Base-by-base conservation (phyloP, 306 rosid genomes). In the Vigna hirtella region DNA sequence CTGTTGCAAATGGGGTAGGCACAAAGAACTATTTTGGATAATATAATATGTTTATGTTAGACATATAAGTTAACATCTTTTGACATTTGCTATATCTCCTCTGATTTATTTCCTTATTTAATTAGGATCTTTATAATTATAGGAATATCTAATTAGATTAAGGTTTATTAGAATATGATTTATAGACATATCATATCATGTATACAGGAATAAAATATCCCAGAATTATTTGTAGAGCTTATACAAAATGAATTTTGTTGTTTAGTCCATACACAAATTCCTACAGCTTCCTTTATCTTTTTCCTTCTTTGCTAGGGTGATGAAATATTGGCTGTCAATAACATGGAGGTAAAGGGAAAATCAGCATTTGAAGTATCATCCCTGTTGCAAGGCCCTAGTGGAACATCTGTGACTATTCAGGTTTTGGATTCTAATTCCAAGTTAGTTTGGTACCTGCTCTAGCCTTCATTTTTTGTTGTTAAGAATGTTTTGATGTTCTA, bases 301-400 rank as follows among this genome's bases (percentile, higher is more conserved):
- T 85, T 78, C 36, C 66, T 40, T 66, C 55, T 74, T 28, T 81
- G 49, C 62, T 53, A 95, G 98, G 98, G 97, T 32, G 98, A 92
- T 85, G 98, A 95, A 95, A 62, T 92, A 50, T 72, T 95, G 86
- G 91, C 97, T 67, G 97, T 95, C 78, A 92, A 92, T 79, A 91
- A 87, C 83, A 87, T 72, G 70, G 96, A 91, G 73, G 88, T 91
- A 77, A 76, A 80, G 70, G 98, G 96, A 30, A 95, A 92, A 85
- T 89, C 97, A 36, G 98, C 98, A 36, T 92, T 95, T 78, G 98
- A 92, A 84, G 98, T 86, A 51, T 91, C 96, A 70, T 88, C 98
- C 63, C 45, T 88, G 74, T 83, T 95, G 85, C 98, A 92, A 79
- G 98, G 97, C 68, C 98, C 98, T 16, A 91, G 86, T 56, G 97